Evolutionary conservation across 352 stramenopile species (phyloP), one percentile per base, ranked within the genome.

Genomic region (Thraustotheca clavata): DNA sequence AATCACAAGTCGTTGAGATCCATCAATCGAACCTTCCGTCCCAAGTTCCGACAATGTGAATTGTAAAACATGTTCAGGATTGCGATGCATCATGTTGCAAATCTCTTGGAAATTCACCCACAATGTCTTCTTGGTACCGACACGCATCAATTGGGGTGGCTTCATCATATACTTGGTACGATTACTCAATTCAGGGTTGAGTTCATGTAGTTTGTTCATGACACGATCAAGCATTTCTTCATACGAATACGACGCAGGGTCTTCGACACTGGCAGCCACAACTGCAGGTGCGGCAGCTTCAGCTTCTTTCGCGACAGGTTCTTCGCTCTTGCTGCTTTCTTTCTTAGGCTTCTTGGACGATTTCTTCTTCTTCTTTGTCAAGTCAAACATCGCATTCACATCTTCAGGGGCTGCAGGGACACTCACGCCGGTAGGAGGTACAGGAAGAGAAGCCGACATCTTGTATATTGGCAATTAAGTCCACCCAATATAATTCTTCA

Each of bases 101-200:
- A 97, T 97, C 70, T 99, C 97, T 77, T 98, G 94, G 74, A 99
- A 99, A 82, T 99, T 99, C 41, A 98, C 89, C 95, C 96, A 99
- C 60, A 99, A 73, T 26, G 95, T 99, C 87, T 99, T 99, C 77
- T 98, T 98, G 34, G 91, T 98, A 52, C 92, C 94, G 32, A 98
- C 73, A 68, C 82, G 83, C 85, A 95, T 94, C 59, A 94, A 77
- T 71, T 94, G 84, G 52, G 87, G 86, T 8, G 88, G 87, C 69
- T 94, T 94, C 84, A 96, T 93, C 32, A 79, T 94, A 68, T 86
- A 73, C 31, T 94, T 88, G 76, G 97, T 98, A 79, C 96, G 96
- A 76, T 98, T 93, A 59, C 94, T 91, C 41, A 98, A 75, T 68
- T 98, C 94, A 22, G 94, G 94, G 76, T 99, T 99, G 76, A 98